Evolutionary conservation across 169 alveolate species (phyloP), one percentile per base, ranked within the genome.

Genomic region (Amoebophrya sp.): DNA sequence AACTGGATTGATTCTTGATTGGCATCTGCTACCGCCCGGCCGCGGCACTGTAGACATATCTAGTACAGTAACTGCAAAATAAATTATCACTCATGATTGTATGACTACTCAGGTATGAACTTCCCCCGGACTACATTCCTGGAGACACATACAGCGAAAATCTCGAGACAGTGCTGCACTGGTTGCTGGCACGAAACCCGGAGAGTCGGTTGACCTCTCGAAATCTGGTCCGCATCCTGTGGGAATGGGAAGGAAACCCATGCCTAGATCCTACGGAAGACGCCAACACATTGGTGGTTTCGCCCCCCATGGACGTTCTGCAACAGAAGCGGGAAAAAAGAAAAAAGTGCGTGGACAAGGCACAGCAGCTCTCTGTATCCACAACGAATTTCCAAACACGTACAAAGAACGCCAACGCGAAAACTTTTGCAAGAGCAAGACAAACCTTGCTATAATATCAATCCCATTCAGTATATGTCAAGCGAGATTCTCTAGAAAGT

Each of bases 141-240:
- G 29, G 83, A 2, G 83, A 66, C 32, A 66, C 83, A 25, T 66
- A 66, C 35, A 66, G 83, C 35, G 83, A 66, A 25, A 66, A 66
- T 25, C 83, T 66, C 83, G 83, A 66, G 83, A 66, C 83, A 3
- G 83, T 66, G 29, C 83, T 66, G 39, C 83, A 66, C 32, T 66
- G 83, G 83, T 25, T 66, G 29, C 83, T 66, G 35, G 83, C 83
- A 2, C 1, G 18, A 25, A 12, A 2, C 29, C 83, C 83, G 35
- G 32, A 66, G 32, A 1, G 32, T 3, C 83, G 83, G 1, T 25
- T 66, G 83, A 25, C 1, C 35, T 66, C 83, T 25, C 83, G 83
- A 7, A 66, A 66, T 25, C 35, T 66, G 35, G 83, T 66, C 83
- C 83, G 83, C 83, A 66, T 66, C 38, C 83, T 66, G 32, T 66